These are phyloP conservation scores for Adansonia grandidieri DNA, from an alignment of 441 rosid species.

Conservation along the genomic window DNA sequence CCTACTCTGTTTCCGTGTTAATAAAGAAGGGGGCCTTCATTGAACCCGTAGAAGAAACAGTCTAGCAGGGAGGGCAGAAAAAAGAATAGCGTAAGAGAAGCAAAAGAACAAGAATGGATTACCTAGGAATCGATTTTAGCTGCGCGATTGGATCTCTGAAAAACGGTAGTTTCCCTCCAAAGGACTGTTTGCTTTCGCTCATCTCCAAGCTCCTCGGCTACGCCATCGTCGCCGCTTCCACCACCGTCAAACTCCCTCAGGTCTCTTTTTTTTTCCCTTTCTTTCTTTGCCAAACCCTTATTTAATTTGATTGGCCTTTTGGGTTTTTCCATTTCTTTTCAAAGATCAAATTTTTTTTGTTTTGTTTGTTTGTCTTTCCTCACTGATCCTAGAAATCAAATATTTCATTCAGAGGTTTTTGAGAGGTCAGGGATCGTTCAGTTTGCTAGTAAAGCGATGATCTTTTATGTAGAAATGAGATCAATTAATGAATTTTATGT, in stretches of 20 bases:
- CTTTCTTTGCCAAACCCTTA: background rate
- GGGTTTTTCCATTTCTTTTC: background rate
- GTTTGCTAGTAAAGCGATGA: background rate
- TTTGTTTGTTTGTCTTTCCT: background rate
- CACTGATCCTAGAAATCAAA: background rate
- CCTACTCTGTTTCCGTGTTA: background rate
- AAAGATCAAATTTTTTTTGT: background rate
- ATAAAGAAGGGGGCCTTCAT: background rate
- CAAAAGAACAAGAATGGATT: conserved; percentile 2
- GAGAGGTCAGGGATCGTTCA: background rate
- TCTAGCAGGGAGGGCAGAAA: background rate
- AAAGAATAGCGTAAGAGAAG: background rate
- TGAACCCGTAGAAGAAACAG: background rate
- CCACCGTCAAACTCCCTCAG: conserved; percentile 97
- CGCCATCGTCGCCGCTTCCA: conserved; percentile 86
- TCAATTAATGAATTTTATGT: background rate
- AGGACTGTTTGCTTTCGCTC: conserved; percentile 79
- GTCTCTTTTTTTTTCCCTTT: conserved; percentile 34
- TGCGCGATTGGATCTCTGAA: conserved; percentile 75
- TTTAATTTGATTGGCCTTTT: conserved; percentile 15
- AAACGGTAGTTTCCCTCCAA: conserved; percentile 60
- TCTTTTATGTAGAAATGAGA: background rate
- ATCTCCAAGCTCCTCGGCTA: conserved; percentile 92
- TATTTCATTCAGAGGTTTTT: background rate
- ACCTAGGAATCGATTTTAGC: conserved; percentile 29